Percentiles rank a stretch among this genome's conserved stretches.
phyloP scores from a whole-genome alignment of 2,329 filamentous ascomycete genomes.

The Sporothrix inflata region DNA sequence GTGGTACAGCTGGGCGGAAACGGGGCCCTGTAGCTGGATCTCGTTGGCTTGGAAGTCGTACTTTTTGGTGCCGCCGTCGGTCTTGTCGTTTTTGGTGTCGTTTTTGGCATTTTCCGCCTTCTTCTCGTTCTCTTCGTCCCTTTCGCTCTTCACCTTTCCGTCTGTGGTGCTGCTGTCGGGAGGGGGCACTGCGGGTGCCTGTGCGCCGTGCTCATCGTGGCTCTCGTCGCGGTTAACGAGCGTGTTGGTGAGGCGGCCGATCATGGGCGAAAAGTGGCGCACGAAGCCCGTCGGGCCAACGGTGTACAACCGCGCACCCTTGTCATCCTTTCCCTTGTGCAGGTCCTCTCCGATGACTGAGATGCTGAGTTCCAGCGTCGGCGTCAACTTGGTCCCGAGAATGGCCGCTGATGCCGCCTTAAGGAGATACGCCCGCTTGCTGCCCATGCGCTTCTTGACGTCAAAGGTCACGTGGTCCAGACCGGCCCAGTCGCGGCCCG shows the following conservation, averaged over 20 bases:
- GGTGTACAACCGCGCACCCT: constrained; percentile 73
- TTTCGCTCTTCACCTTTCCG: constrained; percentile 45
- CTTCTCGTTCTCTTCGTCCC: constrained; percentile 27
- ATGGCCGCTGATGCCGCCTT: constrained; percentile 69
- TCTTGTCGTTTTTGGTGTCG: not conserved
- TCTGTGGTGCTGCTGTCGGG: not conserved
- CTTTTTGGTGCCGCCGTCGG: not conserved
- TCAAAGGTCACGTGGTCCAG: constrained; percentile 64
- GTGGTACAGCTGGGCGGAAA: constrained; percentile 80
- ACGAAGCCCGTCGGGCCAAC: constrained; percentile 75
- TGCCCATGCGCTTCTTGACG: constrained; percentile 82
- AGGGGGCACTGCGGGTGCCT: not conserved
- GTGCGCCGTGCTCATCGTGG: constrained; percentile 45
- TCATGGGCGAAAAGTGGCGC: constrained; percentile 86
- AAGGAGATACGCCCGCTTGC: constrained; percentile 81
- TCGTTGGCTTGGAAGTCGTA: constrained; percentile 88
- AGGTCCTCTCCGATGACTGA: constrained; percentile 65
- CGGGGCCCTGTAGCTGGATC: constrained; percentile 82
- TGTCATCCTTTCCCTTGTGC: constrained; percentile 63
- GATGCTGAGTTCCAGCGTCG: constrained; percentile 71
- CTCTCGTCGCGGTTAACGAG: constrained; percentile 66
- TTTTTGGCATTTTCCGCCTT: constrained; percentile 45
- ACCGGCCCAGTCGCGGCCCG: constrained; percentile 66
- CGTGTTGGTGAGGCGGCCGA: constrained; percentile 76
- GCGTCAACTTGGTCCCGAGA: constrained; percentile 67